Conservation (phyloP, 306 rosid species). For the Lithocarpus polystachyus region DNA sequence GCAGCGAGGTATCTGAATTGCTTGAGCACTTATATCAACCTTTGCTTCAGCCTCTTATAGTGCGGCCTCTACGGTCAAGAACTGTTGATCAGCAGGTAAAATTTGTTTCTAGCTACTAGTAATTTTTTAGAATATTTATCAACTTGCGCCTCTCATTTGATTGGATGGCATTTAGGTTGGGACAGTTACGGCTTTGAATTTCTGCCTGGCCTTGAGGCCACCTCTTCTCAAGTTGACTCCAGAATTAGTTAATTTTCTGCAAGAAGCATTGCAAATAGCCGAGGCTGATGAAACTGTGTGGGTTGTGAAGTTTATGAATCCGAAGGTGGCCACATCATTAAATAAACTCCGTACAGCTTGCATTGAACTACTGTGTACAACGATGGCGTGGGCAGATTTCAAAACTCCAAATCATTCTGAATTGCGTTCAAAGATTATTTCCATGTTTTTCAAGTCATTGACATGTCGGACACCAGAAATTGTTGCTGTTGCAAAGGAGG, state of each 20-base stretch:
- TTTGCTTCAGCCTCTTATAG: slow-evolving; percentile 87
- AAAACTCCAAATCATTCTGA: slow-evolving; percentile 90
- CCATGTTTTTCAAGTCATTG: slow-evolving; percentile 96
- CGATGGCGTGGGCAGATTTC: slow-evolving; percentile 99
- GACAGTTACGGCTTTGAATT: slow-evolving; percentile 91
- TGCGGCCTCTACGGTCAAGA: slow-evolving; percentile 78
- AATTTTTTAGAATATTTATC: slow-evolving; percentile 17
- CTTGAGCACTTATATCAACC: slow-evolving; percentile 83
- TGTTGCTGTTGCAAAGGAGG: slow-evolving; percentile 99
- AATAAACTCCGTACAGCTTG: slow-evolving; percentile 94
- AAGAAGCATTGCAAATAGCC: slow-evolving; percentile 96
- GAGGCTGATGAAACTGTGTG: slow-evolving; percentile 95
- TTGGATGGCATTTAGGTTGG: slow-evolving; percentile 68
- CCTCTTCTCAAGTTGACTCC: slow-evolving; percentile 97
- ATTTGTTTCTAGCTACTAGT: slow-evolving; percentile 20
- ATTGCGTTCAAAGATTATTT: slow-evolving; percentile 88
- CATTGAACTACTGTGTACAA: slow-evolving; percentile 93
- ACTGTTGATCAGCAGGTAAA: slow-evolving; percentile 95
- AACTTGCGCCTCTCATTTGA: slow-evolving; percentile 24
- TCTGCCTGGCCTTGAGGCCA: slow-evolving; percentile 95
- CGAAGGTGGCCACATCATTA: slow-evolving; percentile 85
- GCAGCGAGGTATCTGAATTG: slow-evolving; percentile 98
- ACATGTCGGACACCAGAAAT: slow-evolving; percentile 96
- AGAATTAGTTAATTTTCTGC: slow-evolving; percentile 89
- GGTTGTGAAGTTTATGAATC: slow-evolving; percentile 89